Conservation (phyloP, 768 basidiomycete genomes). For the Rhodotorula diobovata region DNA sequence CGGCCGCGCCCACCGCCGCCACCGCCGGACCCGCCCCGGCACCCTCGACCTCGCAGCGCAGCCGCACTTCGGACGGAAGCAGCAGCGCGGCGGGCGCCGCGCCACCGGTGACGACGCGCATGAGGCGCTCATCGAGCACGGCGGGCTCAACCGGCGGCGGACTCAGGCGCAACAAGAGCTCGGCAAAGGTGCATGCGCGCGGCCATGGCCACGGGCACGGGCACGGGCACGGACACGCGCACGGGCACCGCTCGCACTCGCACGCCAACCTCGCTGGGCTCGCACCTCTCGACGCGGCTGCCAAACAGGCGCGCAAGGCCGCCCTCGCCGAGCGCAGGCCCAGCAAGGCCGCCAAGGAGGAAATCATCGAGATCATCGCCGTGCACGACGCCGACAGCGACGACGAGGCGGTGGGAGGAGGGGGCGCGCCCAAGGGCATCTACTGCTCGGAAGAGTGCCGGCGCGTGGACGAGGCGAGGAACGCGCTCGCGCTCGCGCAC, state of each 20-base stretch:
- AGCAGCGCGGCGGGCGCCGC: neutral
- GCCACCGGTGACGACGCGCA: neutral
- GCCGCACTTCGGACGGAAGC: neutral
- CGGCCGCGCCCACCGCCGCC: neutral
- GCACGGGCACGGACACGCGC: neutral
- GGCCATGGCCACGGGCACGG: too few species aligned
- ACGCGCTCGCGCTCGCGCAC: conserved; percentile 23
- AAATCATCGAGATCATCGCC: conserved; percentile 10
- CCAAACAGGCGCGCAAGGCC: neutral
- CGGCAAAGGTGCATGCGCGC: neutral
- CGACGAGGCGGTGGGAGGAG: neutral
- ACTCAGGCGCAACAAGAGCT: conserved; percentile 29
- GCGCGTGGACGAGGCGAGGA: conserved; percentile 26
- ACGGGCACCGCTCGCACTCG: conserved; percentile 4
- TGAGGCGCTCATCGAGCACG: neutral
- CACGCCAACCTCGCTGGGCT: conserved; percentile 13
- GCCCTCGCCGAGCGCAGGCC: neutral
- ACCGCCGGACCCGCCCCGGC: neutral
- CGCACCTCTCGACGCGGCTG: neutral
- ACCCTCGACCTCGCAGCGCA: neutral
- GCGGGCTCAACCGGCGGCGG: neutral
- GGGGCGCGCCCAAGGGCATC: neutral
- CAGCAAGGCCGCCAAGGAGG: conserved; percentile 4
- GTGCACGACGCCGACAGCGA: conserved; percentile 1
- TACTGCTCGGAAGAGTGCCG: conserved; percentile 37